These are phyloP conservation scores for Sporisorium scitamineum DNA, from an alignment of 1,284 basidiomycete species.

Conservation along the genomic window DNA sequence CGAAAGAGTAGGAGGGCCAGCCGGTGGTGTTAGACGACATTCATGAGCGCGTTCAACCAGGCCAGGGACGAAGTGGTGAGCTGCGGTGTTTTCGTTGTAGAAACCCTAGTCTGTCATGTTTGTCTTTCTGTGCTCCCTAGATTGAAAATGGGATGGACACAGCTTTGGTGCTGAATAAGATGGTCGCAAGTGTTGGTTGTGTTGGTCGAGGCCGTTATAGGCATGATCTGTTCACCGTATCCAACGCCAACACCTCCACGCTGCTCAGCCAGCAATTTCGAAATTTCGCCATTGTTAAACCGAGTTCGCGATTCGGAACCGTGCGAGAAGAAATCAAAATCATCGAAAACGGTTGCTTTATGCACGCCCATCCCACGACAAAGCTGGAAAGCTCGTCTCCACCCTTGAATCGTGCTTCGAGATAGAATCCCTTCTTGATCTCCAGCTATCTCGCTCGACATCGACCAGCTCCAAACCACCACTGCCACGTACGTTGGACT, in stretches of 20 bases:
- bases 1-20: constrained; percentile 13
- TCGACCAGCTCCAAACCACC: constrained; percentile 12
- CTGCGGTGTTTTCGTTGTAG: constrained; percentile 5
- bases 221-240: constrained; percentile 9
- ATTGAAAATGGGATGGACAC: background rate
- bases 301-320: constrained; percentile 3
- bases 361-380: constrained; percentile 24
- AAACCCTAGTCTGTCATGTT: constrained; percentile 1
- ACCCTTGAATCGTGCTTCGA: background rate
- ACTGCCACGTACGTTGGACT: constrained; percentile 29
- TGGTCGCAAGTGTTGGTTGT: background rate
- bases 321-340: constrained; percentile 29
- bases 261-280: background rate
- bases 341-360: constrained; percentile 11
- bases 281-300: constrained; percentile 4
- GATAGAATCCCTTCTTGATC: background rate
- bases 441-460: constrained; percentile 22
- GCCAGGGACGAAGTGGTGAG: constrained; percentile 1
- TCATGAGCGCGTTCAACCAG: constrained; percentile 13
- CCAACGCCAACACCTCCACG: constrained; percentile 7
- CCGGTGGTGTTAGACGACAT: constrained; percentile 29
- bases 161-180: background rate
- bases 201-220: background rate
- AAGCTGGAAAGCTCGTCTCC: constrained; percentile 24
- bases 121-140: background rate